Evolutionary conservation across 2,329 filamentous ascomycete genomes (phyloP), one percentile per base, ranked within the genome.

Genomic region (Hypoxylon sp.): DNA sequence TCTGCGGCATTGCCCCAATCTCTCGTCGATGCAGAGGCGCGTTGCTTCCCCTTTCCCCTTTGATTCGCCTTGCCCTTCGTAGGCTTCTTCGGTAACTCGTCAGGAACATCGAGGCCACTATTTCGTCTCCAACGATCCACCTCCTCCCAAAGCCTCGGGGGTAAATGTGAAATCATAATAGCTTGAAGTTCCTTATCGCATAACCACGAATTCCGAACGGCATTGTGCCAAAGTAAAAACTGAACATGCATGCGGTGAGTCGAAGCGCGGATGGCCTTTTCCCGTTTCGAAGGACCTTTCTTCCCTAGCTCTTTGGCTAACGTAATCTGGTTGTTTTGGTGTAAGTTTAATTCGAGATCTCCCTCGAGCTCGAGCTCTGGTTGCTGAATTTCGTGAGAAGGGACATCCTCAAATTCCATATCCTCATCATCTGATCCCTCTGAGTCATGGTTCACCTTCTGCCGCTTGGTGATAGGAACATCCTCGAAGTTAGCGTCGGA

Each of bases 201-300:
- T 19, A 93, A 79, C 90, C 94, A 98, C 0, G 87, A 83, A 75
- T 98, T 97, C 43, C 92, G 87, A 13, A 95, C 78, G 0, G 92
- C 87, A 73, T 98, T 98, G 75, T 98, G 94, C 84, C 91, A 97
- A 62, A 99, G 84, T 15, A 99, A 81, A 54, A 89, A 87, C 74
- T 96, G 89, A 1, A 98, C 93, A 77, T 99, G 95, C 69, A 97
- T 84, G 70, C 92, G 91, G 77, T 99, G 95, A 0, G 93, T 93
- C 3, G 89, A 84, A 32, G 89, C 85, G 24, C 95, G 86, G 58
- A 94, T 91, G 63, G 88, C 86, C 53, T 92, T 87, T 74, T 97
- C 93, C 26, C 91, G 87, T 78, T 97, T 97, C 2, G 91, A 91
- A 0, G 92, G 91, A 0, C 93, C 94, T 74, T 94, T 97, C 77